These are phyloP conservation scores for Termitomyces sp. DNA, from an alignment of 768 basidiomycete species.

Conservation along the genomic window DNA sequence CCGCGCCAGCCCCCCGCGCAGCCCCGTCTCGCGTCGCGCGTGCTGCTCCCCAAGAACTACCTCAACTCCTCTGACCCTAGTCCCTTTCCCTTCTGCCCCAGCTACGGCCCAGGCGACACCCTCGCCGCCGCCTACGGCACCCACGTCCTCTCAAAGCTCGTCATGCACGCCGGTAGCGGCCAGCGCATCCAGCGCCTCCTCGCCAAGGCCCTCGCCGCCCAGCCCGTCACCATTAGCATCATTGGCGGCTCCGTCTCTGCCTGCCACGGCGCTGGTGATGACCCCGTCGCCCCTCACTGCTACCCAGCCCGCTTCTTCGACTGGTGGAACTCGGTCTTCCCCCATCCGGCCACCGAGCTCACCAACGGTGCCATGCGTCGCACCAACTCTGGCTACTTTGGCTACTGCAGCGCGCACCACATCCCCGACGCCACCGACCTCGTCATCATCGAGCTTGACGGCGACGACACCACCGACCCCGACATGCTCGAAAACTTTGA, in stretches of 20 bases:
- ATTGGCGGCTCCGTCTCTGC: conserved; percentile 94
- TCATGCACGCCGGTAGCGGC: conserved; percentile 75
- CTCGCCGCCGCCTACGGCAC: conserved; percentile 78
- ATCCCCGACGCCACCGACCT: conserved; percentile 92
- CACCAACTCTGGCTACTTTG: conserved; percentile 92
- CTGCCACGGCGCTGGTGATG: conserved; percentile 90
- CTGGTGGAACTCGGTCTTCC: conserved; percentile 98
- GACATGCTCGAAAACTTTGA: conserved; percentile 83
- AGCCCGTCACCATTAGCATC: conserved; percentile 85
- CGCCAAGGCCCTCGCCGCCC: conserved; percentile 77
- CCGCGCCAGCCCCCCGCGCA: conserved; percentile 20
- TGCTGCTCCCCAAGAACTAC: conserved; percentile 75
- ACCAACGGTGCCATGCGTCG: conserved; percentile 95
- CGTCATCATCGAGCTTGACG: conserved; percentile 92
- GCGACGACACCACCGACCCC: conserved; percentile 74
- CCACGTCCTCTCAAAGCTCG: conserved; percentile 63
- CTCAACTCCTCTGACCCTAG: conserved; percentile 60
- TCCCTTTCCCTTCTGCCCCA: conserved; percentile 91
- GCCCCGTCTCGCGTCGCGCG: conserved; percentile 32
- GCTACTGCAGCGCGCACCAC: conserved; percentile 90
- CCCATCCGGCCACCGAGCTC: conserved; percentile 94
- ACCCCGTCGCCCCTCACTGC: conserved; percentile 76
- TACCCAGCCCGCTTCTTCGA: conserved; percentile 95
- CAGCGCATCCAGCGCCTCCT: conserved; percentile 78
- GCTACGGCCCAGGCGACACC: conserved; percentile 76